Evolutionary conservation across 331 rosid species (phyloP), one percentile per base, ranked within the genome.

Genomic region (Saraca asoca): DNA sequence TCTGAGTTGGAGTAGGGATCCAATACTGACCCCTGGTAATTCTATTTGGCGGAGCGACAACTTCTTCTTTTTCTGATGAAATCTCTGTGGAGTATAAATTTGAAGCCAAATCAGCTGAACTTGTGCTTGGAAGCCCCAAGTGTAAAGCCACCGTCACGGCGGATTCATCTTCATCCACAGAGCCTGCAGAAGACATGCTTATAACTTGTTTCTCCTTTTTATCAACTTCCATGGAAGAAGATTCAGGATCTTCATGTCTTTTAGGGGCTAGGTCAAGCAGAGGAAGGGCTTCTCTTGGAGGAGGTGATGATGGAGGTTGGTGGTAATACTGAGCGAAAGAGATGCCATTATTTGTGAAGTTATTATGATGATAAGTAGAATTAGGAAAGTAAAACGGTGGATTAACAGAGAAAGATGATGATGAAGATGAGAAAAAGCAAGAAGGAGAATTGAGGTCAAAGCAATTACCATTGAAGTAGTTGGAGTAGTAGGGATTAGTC

Each of bases 1-100:
- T 89, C 75, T 89, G 96, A 73, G 94, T 58, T 6, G 96, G 96
- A 9, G 94, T 84, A 54, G 96, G 96, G 85, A 89, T 89, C 96
- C 96, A 89, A 71, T 89, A 89, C 77, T 89, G 96, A 6, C 94
- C 91, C 33, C 82, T 82, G 63, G 83, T 85, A 66, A 91, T 82
- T 63, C 81, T 80, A 73, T 9, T 43, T 33, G 89, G 66, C 7
- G 83, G 72, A 51, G 67, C 12, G 16, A 68, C 46, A 51, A 68
- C 79, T 41, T 86, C 81, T 57, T 75, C 73, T 62, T 79, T 82
- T 24, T 75, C 76, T 16, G 31, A 24, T 24, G 89, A 80, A 73
- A 77, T 62, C 73, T 82, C 87, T 10, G 82, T 57, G 53, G 87
- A 79, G 51, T 80, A 68, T 17, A 77, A 45, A 17, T 83, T 81